phyloP scores from a whole-genome alignment of 2,329 filamentous ascomycete genomes.

The Trichoderma sp. region DNA sequence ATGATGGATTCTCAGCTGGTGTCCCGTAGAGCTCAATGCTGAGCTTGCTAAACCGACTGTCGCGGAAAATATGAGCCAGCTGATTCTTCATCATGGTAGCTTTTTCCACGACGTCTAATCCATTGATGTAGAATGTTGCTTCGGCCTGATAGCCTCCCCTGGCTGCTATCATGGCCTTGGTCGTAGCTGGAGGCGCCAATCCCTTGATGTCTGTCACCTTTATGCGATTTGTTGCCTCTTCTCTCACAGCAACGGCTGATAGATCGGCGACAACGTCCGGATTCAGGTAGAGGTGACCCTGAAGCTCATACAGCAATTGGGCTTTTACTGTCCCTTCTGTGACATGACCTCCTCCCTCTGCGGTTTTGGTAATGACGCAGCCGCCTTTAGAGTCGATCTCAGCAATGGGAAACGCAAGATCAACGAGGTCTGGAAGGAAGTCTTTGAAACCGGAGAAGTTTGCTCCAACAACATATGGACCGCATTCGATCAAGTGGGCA shows the following conservation, averaged over 20 bases:
- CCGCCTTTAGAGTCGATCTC: conserved; percentile 36
- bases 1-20: conserved; percentile 38
- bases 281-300: conserved; percentile 45
- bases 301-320: conserved; percentile 47
- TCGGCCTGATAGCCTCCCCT: conserved; percentile 46
- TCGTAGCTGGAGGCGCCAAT: conserved; percentile 32
- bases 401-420: conserved; percentile 40
- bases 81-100: conserved; percentile 43
- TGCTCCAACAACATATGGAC: conserved; percentile 51
- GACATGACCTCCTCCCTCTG: conserved; percentile 37
- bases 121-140: conserved; percentile 43
- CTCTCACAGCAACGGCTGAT: conserved; percentile 43
- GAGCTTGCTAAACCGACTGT: conserved; percentile 36
- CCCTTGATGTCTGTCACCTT: conserved; percentile 33
- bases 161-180: conserved; percentile 43
- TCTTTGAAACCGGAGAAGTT: conserved; percentile 52
- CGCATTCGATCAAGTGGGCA: conserved; percentile 55
- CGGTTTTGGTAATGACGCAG: conserved; percentile 37
- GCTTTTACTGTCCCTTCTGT: conserved; percentile 35
- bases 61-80: conserved; percentile 30
- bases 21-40: conserved; percentile 39
- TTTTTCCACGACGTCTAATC: conserved; percentile 44
- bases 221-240: conserved; percentile 36
- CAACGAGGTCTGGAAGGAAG: conserved; percentile 30
- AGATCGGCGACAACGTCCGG: conserved; percentile 44